These are phyloP conservation scores for Entamoeba histolytica DNA, from an alignment of 208 protist genomes.

Conservation along the genomic window DNA sequence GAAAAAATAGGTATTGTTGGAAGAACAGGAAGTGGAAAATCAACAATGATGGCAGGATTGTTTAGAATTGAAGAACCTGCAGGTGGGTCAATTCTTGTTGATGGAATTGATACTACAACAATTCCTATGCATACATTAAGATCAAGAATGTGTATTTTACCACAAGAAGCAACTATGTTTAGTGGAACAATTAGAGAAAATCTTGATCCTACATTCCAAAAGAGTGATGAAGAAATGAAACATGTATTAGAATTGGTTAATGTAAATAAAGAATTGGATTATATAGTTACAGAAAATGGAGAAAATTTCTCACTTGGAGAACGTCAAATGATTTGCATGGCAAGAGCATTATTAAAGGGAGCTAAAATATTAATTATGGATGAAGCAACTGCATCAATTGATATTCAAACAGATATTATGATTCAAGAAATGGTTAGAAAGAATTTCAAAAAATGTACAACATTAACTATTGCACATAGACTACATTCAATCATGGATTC, in stretches of 20 bases:
- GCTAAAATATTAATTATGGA: too few relatives aligned
- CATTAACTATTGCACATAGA: too few relatives aligned
- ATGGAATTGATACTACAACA: conserved; percentile 21
- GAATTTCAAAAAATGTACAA: too few relatives aligned
- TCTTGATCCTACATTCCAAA: conserved; percentile 17
- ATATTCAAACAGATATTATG: too few relatives aligned
- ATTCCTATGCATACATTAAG: conserved; percentile 15
- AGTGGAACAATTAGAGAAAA: conserved; percentile 25
- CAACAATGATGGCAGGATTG: conserved; percentile 17
- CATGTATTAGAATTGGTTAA: conserved; percentile 2
- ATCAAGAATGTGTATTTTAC: conserved; percentile 19
- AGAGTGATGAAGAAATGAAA: conserved; percentile 20
- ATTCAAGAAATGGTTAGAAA: too few relatives aligned
- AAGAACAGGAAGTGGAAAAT: conserved; percentile 39
- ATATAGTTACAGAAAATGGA: not conserved
- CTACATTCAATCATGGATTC: too few relatives aligned
- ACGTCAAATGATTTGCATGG: too few relatives aligned
- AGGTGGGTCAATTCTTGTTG: conserved; percentile 19
- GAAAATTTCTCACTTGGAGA: too few relatives aligned
- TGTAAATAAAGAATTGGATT: not conserved
- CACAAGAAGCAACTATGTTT: conserved; percentile 36
- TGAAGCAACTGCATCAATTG: too few relatives aligned
- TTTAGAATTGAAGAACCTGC: conserved; percentile 28
- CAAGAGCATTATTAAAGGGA: too few relatives aligned
- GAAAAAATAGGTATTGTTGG: too few relatives aligned